These are phyloP conservation scores for Termitomyces sp. DNA, from an alignment of 768 basidiomycete species.

Conservation along the genomic window DNA sequence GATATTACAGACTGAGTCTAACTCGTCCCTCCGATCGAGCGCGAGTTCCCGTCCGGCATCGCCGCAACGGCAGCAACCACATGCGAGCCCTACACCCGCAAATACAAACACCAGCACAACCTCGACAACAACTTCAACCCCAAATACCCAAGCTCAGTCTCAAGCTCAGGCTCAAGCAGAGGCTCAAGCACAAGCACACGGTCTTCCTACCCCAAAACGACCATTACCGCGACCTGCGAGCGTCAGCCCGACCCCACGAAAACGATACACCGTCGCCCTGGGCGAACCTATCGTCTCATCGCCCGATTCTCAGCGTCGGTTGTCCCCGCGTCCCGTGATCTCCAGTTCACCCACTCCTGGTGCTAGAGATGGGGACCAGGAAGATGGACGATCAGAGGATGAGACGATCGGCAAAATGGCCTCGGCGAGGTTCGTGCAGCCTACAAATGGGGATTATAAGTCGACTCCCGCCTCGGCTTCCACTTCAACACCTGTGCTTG, in stretches of 20 bases:
- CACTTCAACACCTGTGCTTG: not conserved
- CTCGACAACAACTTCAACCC: not conserved
- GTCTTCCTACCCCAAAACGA: conserved; percentile 41
- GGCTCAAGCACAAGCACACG: conserved; percentile 12
- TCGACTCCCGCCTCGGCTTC: not conserved
- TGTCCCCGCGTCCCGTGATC: conserved; percentile 28
- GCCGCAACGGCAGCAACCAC: conserved; percentile 9
- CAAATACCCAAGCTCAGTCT: not conserved
- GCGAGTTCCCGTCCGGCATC: conserved; percentile 13
- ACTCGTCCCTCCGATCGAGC: conserved; percentile 21
- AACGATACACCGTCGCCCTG: conserved; percentile 83
- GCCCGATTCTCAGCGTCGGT: conserved; percentile 17
- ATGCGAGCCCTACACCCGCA: not conserved
- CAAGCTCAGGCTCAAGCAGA: conserved; percentile 1
- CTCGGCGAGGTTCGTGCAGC: conserved; percentile 21
- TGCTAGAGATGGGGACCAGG: conserved; percentile 33
- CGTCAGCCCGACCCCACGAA: conserved; percentile 72
- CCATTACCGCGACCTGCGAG: conserved; percentile 44
- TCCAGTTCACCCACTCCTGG: conserved; percentile 19
- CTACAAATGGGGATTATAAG: conserved; percentile 23
- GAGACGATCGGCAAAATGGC: conserved; percentile 63
- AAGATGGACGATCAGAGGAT: conserved; percentile 41
- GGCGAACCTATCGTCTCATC: conserved; percentile 64
- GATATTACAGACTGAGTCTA: conserved; percentile 21
- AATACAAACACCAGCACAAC: not conserved